phyloP scores from a whole-genome alignment of 148 eudicot genomes.

The Heliosperma pusillum region DNA sequence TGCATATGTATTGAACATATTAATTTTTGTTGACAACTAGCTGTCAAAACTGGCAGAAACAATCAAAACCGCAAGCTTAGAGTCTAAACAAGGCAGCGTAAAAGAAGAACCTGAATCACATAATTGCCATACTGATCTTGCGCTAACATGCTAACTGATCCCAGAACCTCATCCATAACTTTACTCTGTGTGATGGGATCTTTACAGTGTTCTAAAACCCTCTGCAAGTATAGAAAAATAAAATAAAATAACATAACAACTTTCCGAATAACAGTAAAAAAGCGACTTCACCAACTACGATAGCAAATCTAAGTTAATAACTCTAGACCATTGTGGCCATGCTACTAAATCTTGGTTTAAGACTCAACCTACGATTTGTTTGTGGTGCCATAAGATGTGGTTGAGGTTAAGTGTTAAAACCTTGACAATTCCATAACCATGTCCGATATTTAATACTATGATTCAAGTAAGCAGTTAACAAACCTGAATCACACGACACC shows the following conservation, averaged over 20 bases:
- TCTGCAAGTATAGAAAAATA: constrained; percentile 34
- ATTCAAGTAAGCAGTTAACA: neutral
- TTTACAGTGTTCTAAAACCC: constrained; percentile 78
- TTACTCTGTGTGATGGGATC: constrained; percentile 76
- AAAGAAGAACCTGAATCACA: constrained; percentile 82
- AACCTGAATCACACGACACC: constrained; percentile 99
- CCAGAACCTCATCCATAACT: constrained; percentile 92
- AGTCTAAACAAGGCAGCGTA: constrained; percentile 6
- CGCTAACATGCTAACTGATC: constrained; percentile 88
- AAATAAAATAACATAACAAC: constrained; percentile 4
- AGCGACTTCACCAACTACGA: neutral
- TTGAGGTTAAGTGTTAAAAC: neutral
- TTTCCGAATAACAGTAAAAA: neutral
- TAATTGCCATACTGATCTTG: constrained; percentile 99
- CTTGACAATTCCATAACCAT: too few relatives aligned
- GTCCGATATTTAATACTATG: too few relatives aligned
- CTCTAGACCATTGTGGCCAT: too few relatives aligned
- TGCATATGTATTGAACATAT: neutral
- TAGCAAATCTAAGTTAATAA: neutral
- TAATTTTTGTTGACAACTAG: neutral
- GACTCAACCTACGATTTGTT: too few relatives aligned
- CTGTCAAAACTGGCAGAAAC: neutral
- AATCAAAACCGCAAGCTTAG: neutral
- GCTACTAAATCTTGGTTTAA: too few relatives aligned
- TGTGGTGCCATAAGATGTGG: too few relatives aligned